Evolutionary conservation across 441 rosid genomes (phyloP).

Genomic region (Flueggea neowawraea): DNA sequence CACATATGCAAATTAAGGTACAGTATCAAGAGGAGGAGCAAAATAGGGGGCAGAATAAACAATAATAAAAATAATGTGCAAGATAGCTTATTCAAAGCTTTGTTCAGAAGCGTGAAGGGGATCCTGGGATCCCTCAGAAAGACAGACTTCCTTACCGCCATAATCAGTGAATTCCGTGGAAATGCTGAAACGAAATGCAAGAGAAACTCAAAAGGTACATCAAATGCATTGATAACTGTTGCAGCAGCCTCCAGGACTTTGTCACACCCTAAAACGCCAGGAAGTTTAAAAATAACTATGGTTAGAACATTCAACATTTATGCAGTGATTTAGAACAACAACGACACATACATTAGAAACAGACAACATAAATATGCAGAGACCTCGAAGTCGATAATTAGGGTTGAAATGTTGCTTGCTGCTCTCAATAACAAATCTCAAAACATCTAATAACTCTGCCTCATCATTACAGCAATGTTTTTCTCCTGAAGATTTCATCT

Average conservation of each 20-base stretch:
- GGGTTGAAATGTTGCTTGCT: constrained; percentile 98
- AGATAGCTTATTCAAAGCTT: no score
- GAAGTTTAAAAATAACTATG: constrained; percentile 14
- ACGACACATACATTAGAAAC: constrained; percentile 14
- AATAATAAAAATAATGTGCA: no score
- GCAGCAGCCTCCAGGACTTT: constrained; percentile 71
- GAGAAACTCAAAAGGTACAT: constrained; percentile 71
- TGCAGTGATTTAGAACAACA: constrained; percentile 3
- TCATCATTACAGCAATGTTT: constrained; percentile 27
- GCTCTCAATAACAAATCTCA: constrained; percentile 83
- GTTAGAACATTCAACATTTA: constrained; percentile 6
- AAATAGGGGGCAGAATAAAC: no score
- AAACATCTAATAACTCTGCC: constrained; percentile 55
- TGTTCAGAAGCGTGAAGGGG: no score
- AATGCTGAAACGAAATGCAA: constrained; percentile 73
- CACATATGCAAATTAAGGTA: no score
- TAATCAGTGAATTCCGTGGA: constrained; percentile 84
- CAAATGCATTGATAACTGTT: constrained; percentile 40
- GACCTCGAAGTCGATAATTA: constrained; percentile 90
- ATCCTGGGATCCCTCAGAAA: no score
- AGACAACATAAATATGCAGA: constrained; percentile 24
- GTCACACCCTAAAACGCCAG: constrained; percentile 51
- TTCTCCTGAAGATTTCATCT: constrained; percentile 28
- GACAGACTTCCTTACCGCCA: constrained; percentile 85
- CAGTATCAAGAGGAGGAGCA: no score